Conservation (phyloP, 2,329 filamentous ascomycete genomes). For the Lanzia echinophila region DNA sequence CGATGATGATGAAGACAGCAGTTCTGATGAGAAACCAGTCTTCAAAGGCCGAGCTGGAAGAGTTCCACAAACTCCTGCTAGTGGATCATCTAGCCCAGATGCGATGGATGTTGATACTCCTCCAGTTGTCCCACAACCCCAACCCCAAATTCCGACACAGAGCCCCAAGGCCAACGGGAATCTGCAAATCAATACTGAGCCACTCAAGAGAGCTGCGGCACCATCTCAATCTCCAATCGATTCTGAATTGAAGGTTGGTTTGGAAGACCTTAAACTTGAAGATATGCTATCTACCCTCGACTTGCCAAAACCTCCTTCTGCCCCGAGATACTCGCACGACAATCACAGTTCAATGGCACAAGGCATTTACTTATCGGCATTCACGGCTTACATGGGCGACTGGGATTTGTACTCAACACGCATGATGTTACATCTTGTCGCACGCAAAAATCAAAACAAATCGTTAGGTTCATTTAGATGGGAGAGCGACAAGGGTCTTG, state of each 20-base stretch:
- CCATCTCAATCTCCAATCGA: slow-evolving; percentile 16
- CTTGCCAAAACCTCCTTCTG: slow-evolving; percentile 43
- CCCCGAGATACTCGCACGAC: slow-evolving; percentile 27
- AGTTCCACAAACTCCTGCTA: slow-evolving; percentile 1
- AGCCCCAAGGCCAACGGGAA: slow-evolving; percentile 36
- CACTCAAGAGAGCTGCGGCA: slow-evolving; percentile 40
- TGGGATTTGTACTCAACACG: slow-evolving; percentile 46
- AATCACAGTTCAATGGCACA: slow-evolving; percentile 33
- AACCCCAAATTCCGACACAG: background rate
- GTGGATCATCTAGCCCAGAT: slow-evolving; percentile 39
- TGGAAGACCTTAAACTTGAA: slow-evolving; percentile 36
- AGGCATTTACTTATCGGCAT: slow-evolving; percentile 44
- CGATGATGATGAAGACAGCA: slow-evolving; percentile 23
- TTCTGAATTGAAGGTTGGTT: slow-evolving; percentile 32
- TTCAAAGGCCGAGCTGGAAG: slow-evolving; percentile 27
- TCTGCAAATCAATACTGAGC: slow-evolving; percentile 48
- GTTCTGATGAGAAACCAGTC: slow-evolving; percentile 23
- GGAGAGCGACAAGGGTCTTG: slow-evolving; percentile 41
- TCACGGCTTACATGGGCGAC: slow-evolving; percentile 46
- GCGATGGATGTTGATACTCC: slow-evolving; percentile 62
- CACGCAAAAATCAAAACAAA: slow-evolving; percentile 39
- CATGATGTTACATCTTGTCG: slow-evolving; percentile 50
- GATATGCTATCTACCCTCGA: slow-evolving; percentile 48
- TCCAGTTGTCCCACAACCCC: slow-evolving; percentile 7
- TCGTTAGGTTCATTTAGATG: slow-evolving; percentile 32